These are phyloP conservation scores for Tolypocladium pustulatum DNA, from an alignment of 2,329 filamentous ascomycete species.

Conservation along the genomic window DNA sequence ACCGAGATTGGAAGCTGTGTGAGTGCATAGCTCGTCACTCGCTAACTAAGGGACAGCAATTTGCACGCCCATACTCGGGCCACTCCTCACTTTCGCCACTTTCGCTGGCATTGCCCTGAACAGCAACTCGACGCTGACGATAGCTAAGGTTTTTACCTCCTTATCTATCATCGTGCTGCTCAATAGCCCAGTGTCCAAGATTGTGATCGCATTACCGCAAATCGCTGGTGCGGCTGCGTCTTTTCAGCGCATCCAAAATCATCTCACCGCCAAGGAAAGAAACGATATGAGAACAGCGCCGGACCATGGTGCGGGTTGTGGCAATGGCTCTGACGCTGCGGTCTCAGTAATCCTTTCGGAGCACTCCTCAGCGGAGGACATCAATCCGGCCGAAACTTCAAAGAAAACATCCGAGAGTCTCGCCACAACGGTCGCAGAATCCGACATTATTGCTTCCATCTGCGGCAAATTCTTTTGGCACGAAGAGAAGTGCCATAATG, in stretches of 20 bases:
- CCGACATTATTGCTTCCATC: background rate
- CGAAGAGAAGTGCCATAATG: background rate
- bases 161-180: conserved; percentile 12
- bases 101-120: conserved; percentile 7
- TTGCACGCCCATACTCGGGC: background rate
- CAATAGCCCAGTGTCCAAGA: conserved; percentile 8
- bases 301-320: background rate
- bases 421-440: background rate
- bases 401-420: background rate
- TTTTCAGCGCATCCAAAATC: conserved; percentile 15
- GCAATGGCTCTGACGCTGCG: background rate
- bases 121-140: conserved; percentile 1
- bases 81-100: conserved; percentile 10
- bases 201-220: conserved; percentile 11
- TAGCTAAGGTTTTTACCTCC: conserved; percentile 10
- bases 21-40: background rate
- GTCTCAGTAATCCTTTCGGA: background rate
- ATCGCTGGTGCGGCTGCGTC: conserved; percentile 9
- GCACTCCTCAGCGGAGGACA: background rate
- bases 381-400: background rate
- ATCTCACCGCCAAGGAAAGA: conserved; percentile 10
- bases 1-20: background rate
- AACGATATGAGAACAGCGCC: conserved; percentile 4
- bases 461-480: background rate
- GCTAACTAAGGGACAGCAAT: background rate